These are phyloP conservation scores for Solanum megistacrolobum DNA, from an alignment of 257 asterid genomes.

Conservation along the genomic window DNA sequence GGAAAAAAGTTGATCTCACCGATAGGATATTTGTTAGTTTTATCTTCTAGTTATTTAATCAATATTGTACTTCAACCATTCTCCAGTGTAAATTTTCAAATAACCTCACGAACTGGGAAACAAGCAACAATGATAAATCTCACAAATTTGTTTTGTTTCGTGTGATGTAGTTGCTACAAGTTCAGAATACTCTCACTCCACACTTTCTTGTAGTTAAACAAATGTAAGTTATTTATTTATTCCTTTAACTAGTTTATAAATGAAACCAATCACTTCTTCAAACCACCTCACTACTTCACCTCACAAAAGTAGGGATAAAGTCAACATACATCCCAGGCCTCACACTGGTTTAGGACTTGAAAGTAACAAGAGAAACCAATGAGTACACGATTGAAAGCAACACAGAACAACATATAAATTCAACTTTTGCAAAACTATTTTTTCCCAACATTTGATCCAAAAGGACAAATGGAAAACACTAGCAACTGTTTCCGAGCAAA, in stretches of 20 bases:
- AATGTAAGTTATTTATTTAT: not conserved
- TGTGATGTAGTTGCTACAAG: not conserved
- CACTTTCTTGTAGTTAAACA: not conserved
- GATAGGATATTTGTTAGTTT: not conserved
- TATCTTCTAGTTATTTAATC: not conserved
- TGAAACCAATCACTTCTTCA: not conserved
- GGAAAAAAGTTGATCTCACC: not conserved
- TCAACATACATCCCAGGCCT: not conserved
- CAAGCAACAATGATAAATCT: not conserved
- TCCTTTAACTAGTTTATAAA: no score
- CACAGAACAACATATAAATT: not conserved
- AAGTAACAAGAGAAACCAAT: not conserved
- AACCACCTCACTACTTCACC: not conserved
- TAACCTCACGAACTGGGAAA: not conserved
- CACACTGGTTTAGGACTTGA: not conserved
- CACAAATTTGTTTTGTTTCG: not conserved
- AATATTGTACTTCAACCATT: not conserved
- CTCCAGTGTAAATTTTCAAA: not conserved
- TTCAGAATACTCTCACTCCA: not conserved
- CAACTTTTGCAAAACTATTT: not conserved
- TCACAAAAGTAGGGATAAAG: not conserved
- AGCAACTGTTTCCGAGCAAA: not conserved
- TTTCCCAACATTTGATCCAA: not conserved
- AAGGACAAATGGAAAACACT: conserved; percentile 1
- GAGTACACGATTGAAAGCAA: not conserved